Evolutionary conservation across 129 eudicot genomes (phyloP).

Genomic region (Heracleum sosnowskyi): DNA sequence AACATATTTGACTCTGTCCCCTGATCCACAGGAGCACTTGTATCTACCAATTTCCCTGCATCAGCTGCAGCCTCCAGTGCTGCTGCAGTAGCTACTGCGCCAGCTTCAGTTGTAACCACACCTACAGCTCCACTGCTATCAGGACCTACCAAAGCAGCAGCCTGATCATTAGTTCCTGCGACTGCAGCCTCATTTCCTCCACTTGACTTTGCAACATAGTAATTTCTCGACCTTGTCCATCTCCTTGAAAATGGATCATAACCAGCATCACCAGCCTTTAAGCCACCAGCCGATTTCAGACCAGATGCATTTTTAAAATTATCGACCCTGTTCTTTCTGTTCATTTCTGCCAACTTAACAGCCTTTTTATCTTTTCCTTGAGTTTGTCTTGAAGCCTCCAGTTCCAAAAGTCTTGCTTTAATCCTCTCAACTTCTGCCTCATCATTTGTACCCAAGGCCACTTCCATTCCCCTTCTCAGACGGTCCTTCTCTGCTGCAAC

Average conservation of each 20-base stretch:
- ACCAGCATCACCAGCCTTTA: slow-evolving; percentile 93
- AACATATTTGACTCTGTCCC: slow-evolving; percentile 72
- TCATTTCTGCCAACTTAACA: slow-evolving; percentile 76
- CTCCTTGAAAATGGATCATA: slow-evolving; percentile 98
- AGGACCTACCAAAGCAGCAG: slow-evolving; percentile 18
- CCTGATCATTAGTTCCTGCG: slow-evolving; percentile 26
- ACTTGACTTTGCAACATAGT: slow-evolving; percentile 51
- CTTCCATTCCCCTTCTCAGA: slow-evolving; percentile 62
- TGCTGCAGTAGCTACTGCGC: slow-evolving; percentile 67
- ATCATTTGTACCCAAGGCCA: slow-evolving; percentile 60
- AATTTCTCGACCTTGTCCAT: slow-evolving; percentile 92
- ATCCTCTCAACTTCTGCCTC: slow-evolving; percentile 66
- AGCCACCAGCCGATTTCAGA: slow-evolving; percentile 39
- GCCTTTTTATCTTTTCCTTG: slow-evolving; percentile 68
- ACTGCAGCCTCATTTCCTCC: slow-evolving; percentile 39
- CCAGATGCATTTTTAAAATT: slow-evolving; percentile 86
- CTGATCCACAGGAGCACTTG: slow-evolving; percentile 80
- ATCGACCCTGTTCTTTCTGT: slow-evolving; percentile 77
- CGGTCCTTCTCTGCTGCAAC: slow-evolving; percentile 94
- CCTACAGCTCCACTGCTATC: slow-evolving; percentile 15
- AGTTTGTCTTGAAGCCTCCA: slow-evolving; percentile 54
- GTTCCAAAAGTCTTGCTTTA: slow-evolving; percentile 60
- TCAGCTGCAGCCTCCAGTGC: slow-evolving; percentile 91
- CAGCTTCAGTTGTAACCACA: slow-evolving; percentile 19
- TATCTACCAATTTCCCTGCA: slow-evolving; percentile 92